These are phyloP conservation scores for Kodamaea kakaduensis DNA, from an alignment of 805 yeast species.

Conservation along the genomic window DNA sequence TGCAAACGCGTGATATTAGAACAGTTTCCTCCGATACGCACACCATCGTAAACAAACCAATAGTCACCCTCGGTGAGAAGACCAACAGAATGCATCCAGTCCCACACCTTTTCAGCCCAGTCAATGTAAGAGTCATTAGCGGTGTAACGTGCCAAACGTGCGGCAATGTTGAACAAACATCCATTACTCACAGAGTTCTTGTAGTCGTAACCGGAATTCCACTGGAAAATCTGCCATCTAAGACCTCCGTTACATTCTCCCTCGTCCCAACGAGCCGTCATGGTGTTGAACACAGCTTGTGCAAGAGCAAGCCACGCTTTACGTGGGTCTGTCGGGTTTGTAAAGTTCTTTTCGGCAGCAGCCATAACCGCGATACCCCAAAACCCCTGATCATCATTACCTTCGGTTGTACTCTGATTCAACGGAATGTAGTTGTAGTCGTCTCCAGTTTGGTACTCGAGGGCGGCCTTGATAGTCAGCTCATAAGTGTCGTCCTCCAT, in stretches of 20 bases:
- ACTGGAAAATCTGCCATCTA: conserved; percentile 47
- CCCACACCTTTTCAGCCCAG: conserved; percentile 42
- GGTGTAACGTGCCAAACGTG: conserved; percentile 42
- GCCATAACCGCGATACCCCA: conserved; percentile 94
- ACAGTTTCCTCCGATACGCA: conserved; percentile 58
- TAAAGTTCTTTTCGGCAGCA: conserved; percentile 86
- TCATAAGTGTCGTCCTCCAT: conserved; percentile 69
- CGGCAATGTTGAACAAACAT: conserved; percentile 42
- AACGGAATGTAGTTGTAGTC: conserved; percentile 78
- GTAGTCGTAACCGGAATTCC: conserved; percentile 45
- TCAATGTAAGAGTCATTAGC: conserved; percentile 37
- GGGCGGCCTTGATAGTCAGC: conserved; percentile 52
- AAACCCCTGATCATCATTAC: conserved; percentile 96
- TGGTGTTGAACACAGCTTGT: conserved; percentile 43
- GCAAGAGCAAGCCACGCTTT: conserved; percentile 39
- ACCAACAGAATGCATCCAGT: conserved; percentile 36
- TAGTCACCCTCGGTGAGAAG: conserved; percentile 38
- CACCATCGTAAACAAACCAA: conserved; percentile 72
- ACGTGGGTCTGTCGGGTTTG: conserved; percentile 42
- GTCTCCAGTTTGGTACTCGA: conserved; percentile 63
- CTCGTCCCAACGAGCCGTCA: conserved; percentile 43
- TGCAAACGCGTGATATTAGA: conserved; percentile 51
- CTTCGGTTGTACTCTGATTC: conserved; percentile 88
- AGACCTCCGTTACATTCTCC: conserved; percentile 39
- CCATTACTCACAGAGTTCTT: conserved; percentile 45